Percentiles rank a stretch among this genome's conserved stretches.
Evolutionary conservation across 208 protist genomes (phyloP).

Genomic region (Leishmania tropica): DNA sequence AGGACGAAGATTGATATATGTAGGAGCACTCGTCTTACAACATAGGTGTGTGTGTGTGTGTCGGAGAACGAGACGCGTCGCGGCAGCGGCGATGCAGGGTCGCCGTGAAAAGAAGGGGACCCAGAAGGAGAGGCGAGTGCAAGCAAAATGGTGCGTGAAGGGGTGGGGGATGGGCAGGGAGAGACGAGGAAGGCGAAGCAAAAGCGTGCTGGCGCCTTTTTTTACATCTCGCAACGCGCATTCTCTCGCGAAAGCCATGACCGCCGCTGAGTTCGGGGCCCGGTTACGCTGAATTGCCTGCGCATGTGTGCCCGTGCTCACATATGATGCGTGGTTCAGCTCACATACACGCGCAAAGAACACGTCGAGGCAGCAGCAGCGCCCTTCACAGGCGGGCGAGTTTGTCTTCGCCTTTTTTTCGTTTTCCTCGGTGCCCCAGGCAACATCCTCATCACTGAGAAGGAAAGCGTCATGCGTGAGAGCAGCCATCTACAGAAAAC

Average conservation of each 20-base stretch:
- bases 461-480: background rate
- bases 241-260: background rate
- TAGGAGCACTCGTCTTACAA: background rate
- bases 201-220: background rate
- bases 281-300: background rate
- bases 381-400: background rate
- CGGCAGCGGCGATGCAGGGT: background rate
- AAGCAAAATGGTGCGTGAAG: background rate
- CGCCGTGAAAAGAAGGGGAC: background rate
- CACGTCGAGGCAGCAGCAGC: background rate
- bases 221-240: background rate
- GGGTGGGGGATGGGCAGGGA: too few species aligned
- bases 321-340: background rate
- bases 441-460: background rate
- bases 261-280: background rate
- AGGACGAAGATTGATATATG: background rate
- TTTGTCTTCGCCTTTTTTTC: background rate
- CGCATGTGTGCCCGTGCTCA: background rate
- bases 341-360: background rate
- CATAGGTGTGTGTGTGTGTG: background rate
- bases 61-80: background rate
- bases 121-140: slow-evolving; percentile 2
- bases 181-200: background rate
- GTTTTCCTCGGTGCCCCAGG: background rate
- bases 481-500: background rate